Evolutionary conservation across 257 asterid species (phyloP), one percentile per base, ranked within the genome.

Genomic region (Orobanche coerulescens): DNA sequence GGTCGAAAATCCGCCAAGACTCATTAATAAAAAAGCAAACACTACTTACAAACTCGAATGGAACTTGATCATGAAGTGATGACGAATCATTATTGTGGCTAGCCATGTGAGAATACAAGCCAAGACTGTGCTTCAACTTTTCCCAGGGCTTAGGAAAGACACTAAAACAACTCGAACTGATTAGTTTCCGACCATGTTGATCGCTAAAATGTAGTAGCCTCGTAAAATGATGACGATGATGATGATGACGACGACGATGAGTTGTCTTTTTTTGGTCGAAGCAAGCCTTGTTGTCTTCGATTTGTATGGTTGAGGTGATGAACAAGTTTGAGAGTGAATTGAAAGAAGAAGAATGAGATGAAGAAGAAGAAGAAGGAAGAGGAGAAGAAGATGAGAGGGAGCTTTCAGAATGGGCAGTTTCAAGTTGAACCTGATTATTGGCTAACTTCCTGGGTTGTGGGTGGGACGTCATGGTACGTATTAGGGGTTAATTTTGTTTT

Each of bases 1-100:
- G 36, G 3, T 30, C 36, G 7, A 30, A 30, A 30, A 7, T 7
- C 3, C 3, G 7, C 7, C 3, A 30, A 2, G 7, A 30, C 7
- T 30, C 36, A 30, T 7, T 2, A 30, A 30, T 30, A 7, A 40
- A 40, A 40, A n/a, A 0, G 6, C n/a, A 50, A 19, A 2, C 11
- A 52, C 51, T 58, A 64, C 87, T 78, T 70, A 81, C 93, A 51
- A 54, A 43, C 25, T 73, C 77, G 5, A 36, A 6, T 0, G 81
- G 75, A 34, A 28, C 47, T 31, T 56, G 73, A 62, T 54, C 14
- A 4, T 9, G 66, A 75, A 2, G 43, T 42, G 4, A 64, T 67
- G 11, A 42, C 62, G 22, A 19, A 6, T 47, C 28, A 1, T 19
- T 3, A 47, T 47, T 4, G 24, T 16, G 22, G 54, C 24, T 9